Conservation (phyloP, 805 yeast genomes). For the Saturnispora serradocipensis region DNA sequence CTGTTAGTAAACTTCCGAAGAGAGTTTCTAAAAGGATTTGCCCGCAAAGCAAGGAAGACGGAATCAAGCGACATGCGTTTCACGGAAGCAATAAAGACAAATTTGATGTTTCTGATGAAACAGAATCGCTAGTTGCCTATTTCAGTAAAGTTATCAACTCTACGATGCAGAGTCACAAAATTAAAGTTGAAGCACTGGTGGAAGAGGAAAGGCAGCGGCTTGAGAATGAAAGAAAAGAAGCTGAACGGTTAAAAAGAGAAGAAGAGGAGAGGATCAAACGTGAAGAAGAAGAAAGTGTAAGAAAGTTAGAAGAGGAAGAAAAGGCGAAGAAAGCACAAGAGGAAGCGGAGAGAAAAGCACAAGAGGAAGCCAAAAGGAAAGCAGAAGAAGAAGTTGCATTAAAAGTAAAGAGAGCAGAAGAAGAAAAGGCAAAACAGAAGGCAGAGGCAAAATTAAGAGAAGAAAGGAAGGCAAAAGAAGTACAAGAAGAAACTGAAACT, state of each 20-base stretch:
- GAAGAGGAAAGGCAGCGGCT: conserved; percentile 15
- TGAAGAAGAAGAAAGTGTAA: conserved; percentile 13
- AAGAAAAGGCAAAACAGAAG: conserved; percentile 17
- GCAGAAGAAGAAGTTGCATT: conserved; percentile 13
- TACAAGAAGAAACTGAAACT: conserved; percentile 19
- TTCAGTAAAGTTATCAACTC: not conserved
- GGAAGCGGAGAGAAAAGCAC: conserved; percentile 13
- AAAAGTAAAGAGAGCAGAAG: conserved; percentile 15
- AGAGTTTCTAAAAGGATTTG: not conserved
- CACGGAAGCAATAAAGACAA: not conserved
- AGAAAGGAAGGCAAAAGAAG: conserved; percentile 16
- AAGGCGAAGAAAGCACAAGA: conserved; percentile 13
- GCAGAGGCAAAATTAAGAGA: conserved; percentile 16
- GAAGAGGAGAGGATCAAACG: conserved; percentile 20
- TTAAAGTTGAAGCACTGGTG: conserved; percentile 8
- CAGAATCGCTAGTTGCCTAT: not conserved
- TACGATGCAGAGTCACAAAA: not conserved
- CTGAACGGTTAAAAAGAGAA: conserved; percentile 16
- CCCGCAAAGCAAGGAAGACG: not conserved
- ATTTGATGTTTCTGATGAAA: not conserved
- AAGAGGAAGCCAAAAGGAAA: conserved; percentile 13
- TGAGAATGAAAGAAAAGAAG: conserved; percentile 12
- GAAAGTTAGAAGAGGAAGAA: conserved; percentile 18
- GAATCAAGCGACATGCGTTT: not conserved
- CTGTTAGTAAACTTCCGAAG: not conserved